Percentiles rank a stretch among this genome's conserved stretches.
Conservation (phyloP, 1,139 yeast genomes). For the Yamadazyma taylorii region DNA sequence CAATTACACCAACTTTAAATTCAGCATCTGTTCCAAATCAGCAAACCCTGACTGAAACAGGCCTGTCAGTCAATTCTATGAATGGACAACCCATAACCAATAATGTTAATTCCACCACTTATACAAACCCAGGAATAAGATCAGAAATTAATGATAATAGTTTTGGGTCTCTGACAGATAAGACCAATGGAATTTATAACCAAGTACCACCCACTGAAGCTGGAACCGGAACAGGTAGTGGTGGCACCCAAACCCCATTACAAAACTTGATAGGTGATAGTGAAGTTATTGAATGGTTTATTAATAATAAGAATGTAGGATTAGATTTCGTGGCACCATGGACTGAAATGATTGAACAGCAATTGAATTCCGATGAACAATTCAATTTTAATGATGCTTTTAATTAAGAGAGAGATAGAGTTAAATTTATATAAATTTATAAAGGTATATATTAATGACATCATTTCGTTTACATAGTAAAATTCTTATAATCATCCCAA, state of each 20-base stretch:
- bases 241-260: too few species aligned
- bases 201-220: conserved; percentile 7
- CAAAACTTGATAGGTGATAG: conserved; percentile 42
- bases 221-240: too few species aligned
- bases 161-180: too few species aligned
- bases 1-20: neutral
- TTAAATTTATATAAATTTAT: too few species aligned
- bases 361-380: conserved; percentile 38
- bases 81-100: too few species aligned
- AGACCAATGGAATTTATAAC: neutral
- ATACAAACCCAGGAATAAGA: neutral
- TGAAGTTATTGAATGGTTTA: conserved; percentile 72
- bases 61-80: too few species aligned
- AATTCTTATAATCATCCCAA: conserved; percentile 23
- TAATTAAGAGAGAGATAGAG: neutral
- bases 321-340: conserved; percentile 87
- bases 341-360: conserved; percentile 81
- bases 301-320: conserved; percentile 65
- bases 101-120: too few species aligned
- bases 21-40: too few species aligned
- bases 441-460: too few species aligned
- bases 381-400: conserved; percentile 30
- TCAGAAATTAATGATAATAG: neutral
- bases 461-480: neutral
- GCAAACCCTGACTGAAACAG: too few species aligned